Evolutionary conservation across 306 rosid genomes (phyloP).

Genomic region (Calophaca sinica): DNA sequence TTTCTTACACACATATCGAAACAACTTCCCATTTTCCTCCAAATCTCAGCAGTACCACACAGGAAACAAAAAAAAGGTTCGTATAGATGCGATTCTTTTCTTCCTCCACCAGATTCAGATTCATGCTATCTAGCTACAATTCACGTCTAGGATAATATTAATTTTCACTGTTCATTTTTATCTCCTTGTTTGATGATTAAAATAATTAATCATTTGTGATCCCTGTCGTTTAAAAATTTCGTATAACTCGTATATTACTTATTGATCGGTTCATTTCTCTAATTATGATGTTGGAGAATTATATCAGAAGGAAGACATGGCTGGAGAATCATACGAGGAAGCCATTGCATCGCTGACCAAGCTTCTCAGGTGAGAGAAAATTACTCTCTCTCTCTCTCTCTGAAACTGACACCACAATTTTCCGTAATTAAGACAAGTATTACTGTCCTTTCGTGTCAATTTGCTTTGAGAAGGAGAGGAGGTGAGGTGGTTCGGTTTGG

Average conservation of each 20-base stretch:
- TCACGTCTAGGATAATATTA: not conserved
- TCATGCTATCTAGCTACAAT: not conserved
- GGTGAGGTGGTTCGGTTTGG: not conserved
- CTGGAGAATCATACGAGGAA: conserved; percentile 69
- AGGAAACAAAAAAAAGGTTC: conserved; percentile 15
- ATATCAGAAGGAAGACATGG: conserved; percentile 80
- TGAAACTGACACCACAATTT: not conserved
- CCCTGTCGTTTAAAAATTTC: not conserved
- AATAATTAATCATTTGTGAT: not conserved
- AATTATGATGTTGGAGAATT: not conserved
- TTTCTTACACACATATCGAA: not conserved
- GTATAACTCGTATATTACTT: not conserved
- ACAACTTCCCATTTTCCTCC: not conserved
- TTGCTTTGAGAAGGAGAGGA: not conserved
- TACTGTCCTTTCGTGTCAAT: not conserved
- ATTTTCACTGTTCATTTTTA: not conserved
- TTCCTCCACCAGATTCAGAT: conserved; percentile 11
- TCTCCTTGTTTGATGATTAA: not conserved
- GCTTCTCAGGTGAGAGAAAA: conserved; percentile 67
- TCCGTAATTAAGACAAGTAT: not conserved
- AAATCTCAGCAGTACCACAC: conserved; percentile 6
- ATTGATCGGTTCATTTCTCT: not conserved
- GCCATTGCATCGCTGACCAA: conserved; percentile 76
- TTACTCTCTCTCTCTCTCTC: not conserved
- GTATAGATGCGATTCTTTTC: conserved; percentile 9